phyloP scores from a whole-genome alignment of 2,329 filamentous ascomycete genomes.

The Colletotrichum sp. region DNA sequence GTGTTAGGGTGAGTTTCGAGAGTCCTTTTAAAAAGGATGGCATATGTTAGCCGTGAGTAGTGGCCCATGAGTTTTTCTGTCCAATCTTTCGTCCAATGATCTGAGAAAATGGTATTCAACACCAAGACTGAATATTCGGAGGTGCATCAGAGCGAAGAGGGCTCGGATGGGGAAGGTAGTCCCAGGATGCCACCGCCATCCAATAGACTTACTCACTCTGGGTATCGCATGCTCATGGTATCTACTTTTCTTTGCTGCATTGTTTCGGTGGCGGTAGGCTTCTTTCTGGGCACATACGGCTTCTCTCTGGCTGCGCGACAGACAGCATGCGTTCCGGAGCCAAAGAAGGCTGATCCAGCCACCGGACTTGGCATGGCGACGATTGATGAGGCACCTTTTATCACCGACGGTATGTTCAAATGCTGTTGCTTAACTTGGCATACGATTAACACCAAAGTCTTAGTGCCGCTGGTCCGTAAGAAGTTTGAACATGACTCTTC shows the following conservation, averaged over 20 bases:
- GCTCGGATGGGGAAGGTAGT: neutral
- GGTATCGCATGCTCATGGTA: neutral
- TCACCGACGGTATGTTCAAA: neutral
- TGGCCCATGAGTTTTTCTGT: neutral
- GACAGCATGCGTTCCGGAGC: neutral
- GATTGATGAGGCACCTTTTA: neutral
- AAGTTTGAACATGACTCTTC: neutral
- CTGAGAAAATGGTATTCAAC: neutral
- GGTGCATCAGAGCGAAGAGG: neutral
- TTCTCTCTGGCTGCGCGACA: neutral
- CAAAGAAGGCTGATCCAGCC: neutral
- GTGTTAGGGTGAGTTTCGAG: neutral
- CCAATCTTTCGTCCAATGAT: neutral
- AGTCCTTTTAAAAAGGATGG: neutral
- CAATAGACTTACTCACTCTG: neutral
- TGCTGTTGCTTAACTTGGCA: fast-evolving
- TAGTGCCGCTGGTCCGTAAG: neutral
- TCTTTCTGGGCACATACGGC: neutral
- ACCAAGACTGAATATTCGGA: neutral
- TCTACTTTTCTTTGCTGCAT: neutral
- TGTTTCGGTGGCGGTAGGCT: neutral
- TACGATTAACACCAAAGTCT: fast-evolving
- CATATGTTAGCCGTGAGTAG: fast-evolving
- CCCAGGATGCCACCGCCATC: neutral
- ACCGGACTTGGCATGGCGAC: neutral